Evolutionary conservation across 805 yeast species (phyloP), one percentile per base, ranked within the genome.

Genomic region (Saccharomycopsis lassenensis): DNA sequence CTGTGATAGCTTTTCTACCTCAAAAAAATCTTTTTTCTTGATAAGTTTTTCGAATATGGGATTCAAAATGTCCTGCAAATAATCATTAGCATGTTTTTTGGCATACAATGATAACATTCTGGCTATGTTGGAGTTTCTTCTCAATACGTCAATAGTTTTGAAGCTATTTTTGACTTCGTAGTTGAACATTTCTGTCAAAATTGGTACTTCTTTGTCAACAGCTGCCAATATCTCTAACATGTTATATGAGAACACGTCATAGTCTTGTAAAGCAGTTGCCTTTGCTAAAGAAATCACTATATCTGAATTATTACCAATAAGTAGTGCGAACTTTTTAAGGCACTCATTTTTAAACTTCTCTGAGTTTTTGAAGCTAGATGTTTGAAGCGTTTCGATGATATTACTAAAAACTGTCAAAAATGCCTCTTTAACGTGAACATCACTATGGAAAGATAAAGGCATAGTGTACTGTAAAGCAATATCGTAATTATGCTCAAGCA

Each of bases 111-210:
- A 77, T 36, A 84, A 61, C 37, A 84, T 65, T 48, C 87, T 70
- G 0, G 94, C 84, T 22, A 91, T 81, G 24, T 83, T 79, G 35
- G 87, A 77, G 52, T 85, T 85, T 36, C 91, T 69, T 49, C 95
- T 66, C 47, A 85, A 64, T 22, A 84, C 71, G 50, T 83, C 44
- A 19, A 35, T 29, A 11, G n/a, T n/a, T 25, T 37, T 37, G n/a
- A 14, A 29, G 20, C 24, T 20, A n/a, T 33, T 43, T 35, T 39
- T 29, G 43, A 38, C 10, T 44, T 44, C 37, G 36, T 49, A 49
- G 39, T 50, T 43, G n/a, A 38, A 19, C 21, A 41, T 24, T n/a
- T 34, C 40, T 12, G 37, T 32, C 21, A 41, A 31, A 23, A 24
- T 26, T 5, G 43, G 39, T 11, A 41, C 19, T 12, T 23, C 34